These are phyloP conservation scores for Ramaria rubella DNA, from an alignment of 768 basidiomycete genomes.

Conservation along the genomic window DNA sequence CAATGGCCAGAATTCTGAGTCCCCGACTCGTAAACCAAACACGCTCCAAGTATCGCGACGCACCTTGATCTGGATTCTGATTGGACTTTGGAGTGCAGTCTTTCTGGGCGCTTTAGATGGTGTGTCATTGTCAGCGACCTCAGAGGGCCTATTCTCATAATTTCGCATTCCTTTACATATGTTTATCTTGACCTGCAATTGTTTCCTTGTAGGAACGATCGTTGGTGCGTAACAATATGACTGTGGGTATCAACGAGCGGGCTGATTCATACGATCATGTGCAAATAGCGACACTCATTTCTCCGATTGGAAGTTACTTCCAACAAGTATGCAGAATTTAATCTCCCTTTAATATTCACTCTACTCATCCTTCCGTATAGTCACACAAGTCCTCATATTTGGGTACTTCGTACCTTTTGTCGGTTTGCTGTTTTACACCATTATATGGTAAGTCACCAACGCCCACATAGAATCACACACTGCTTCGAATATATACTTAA, in stretches of 20 bases:
- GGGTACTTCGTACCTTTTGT: conserved; percentile 81
- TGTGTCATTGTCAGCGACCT: too few species aligned
- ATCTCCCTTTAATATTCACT: not conserved
- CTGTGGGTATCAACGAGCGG: not conserved
- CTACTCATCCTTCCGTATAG: not conserved
- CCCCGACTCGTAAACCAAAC: not conserved
- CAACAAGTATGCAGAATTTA: conserved; percentile 44
- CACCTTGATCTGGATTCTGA: conserved; percentile 55
- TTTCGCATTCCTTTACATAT: not conserved
- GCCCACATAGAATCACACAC: too few species aligned
- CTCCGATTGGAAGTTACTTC: conserved; percentile 82
- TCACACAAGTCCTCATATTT: conserved; percentile 65
- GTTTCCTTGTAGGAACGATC: conserved; percentile 54
- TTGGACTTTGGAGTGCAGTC: conserved; percentile 76
- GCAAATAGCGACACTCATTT: conserved; percentile 53
- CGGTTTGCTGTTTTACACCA: conserved; percentile 87
- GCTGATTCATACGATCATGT: not conserved
- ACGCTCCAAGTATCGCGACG: not conserved
- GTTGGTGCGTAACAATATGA: conserved; percentile 38
- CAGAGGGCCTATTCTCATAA: too few species aligned
- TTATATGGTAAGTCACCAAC: conserved; percentile 52
- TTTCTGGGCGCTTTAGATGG: conserved; percentile 84
- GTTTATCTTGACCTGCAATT: conserved; percentile 2
- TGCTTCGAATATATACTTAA: not conserved
- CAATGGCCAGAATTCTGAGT: not conserved